A percentile compares a stretch with the other conserved stretches of the same genome.
These are phyloP conservation scores for Naganishia cerealis DNA, from an alignment of 1,284 basidiomycete species.

Conservation along the genomic window DNA sequence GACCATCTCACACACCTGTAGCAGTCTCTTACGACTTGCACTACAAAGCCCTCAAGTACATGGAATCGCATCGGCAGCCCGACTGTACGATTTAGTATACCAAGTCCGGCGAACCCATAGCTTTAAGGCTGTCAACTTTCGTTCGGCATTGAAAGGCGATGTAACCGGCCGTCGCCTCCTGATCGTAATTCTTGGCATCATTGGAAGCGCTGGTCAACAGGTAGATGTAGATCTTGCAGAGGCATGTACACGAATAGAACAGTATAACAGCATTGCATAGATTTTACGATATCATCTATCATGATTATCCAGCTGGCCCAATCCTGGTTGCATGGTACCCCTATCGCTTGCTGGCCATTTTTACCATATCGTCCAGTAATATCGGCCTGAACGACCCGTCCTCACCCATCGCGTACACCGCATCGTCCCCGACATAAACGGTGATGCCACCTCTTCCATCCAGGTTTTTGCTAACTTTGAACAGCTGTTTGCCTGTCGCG, in stretches of 20 bases:
- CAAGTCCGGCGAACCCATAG: constrained; percentile 9
- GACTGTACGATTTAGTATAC: constrained; percentile 3
- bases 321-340: neutral
- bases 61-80: neutral
- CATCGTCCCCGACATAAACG: constrained; percentile 60
- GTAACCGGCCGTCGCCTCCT: neutral
- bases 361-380: constrained; percentile 52
- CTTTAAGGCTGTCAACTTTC: constrained; percentile 1
- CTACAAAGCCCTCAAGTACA: neutral
- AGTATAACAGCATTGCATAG: constrained; percentile 1
- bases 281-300: neutral
- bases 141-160: neutral
- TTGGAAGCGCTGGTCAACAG: neutral
- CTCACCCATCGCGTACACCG: constrained; percentile 48
- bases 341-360: constrained; percentile 37
- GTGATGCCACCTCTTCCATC: constrained; percentile 81
- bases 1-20: constrained; percentile 7
- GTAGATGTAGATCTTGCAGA: neutral
- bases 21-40: constrained; percentile 7
- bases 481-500: constrained; percentile 78
- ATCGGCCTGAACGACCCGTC: constrained; percentile 49
- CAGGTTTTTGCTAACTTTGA: constrained; percentile 71
- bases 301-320: neutral
- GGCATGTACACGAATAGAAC: constrained; percentile 12
- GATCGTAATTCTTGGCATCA: constrained; percentile 1